A percentile compares a stretch with the other conserved stretches of the same genome.
Conservation (phyloP, 148 eudicot genomes). For the Beta vulgaris region DNA sequence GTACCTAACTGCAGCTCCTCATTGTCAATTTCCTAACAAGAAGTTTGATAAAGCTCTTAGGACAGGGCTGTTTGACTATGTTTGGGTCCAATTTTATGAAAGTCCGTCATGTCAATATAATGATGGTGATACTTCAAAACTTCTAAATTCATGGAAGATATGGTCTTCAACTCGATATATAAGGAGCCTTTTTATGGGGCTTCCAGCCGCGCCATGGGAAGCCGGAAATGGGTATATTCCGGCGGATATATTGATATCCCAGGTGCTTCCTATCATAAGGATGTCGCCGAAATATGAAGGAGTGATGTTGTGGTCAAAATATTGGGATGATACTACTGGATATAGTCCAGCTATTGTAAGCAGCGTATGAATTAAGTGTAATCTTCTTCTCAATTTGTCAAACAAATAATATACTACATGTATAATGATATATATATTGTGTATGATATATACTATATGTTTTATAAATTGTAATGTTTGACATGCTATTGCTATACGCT, state of each 20-base stretch:
- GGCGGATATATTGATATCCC: background rate
- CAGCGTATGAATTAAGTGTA: constrained; percentile 13
- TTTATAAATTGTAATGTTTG: no score
- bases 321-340: constrained; percentile 26
- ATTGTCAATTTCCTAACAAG: constrained; percentile 32
- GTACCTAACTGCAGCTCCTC: constrained; percentile 36
- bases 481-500: no score
- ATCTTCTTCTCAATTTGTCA: background rate
- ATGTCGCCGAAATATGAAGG: constrained; percentile 28
- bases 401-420: background rate
- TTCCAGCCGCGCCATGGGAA: constrained; percentile 22
- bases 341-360: constrained; percentile 22
- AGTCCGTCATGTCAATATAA: constrained; percentile 27
- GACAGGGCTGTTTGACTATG: constrained; percentile 29
- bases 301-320: constrained; percentile 31
- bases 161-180: constrained; percentile 23
- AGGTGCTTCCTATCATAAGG: constrained; percentile 28
- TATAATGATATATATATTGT: background rate
- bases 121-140: constrained; percentile 9
- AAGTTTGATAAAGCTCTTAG: constrained; percentile 24
- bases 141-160: constrained; percentile 25
- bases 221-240: constrained; percentile 36
- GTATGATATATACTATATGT: background rate
- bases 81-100: constrained; percentile 37
- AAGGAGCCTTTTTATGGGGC: constrained; percentile 25